Base-by-base conservation (phyloP, 257 asterid genomes). In the Cruciata laevipes region DNA sequence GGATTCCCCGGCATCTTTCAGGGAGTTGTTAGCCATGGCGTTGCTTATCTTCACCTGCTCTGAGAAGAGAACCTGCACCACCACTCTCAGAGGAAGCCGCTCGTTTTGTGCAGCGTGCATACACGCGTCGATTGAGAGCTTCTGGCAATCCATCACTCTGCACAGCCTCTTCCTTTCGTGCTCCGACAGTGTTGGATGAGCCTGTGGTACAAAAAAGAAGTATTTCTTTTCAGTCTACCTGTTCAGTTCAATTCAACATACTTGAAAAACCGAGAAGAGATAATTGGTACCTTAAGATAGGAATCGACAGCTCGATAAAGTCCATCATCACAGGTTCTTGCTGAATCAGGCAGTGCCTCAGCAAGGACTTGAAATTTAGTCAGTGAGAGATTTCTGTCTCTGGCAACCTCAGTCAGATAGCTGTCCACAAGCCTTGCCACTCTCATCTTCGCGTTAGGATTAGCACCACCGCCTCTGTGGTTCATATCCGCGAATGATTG, bases 101-200 rank as follows among this genome's bases (percentile, higher is more conserved):
- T 93, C 97, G 59, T 90, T 93, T 65, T 90, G 97, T 1, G 99
- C 99, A 0, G 96, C 99, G 12, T 93, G 99, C 99, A 88, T 88
- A 66, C 99, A 88, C 3, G 96, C 99, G 66, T 93, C 99, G 0
- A 93, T 83, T 0, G 99, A 90, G 32, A 93, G 99, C 53, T 93
- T 93, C 78, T 90, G 96, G 79, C 99, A 85, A 61, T 93, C 97
- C 99, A 93, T 90, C 63, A 88, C 97, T 0, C 97, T 87, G 82
- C 96, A 89, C 4, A 93, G 87, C 77, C 96, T 81, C 85, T 91
- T 91, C 74, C 98, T 73, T 75, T 91, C 98, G n/a, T 91, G 95
- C 69, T 91, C 96, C 23, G 96, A 85, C 1, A 91, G 89, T 0
- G 83, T 81, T 38, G 96, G 96, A 74, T 91, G 98, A 0, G 98